Evolutionary conservation across 1,284 basidiomycete species (phyloP).

Genomic region (Ganoderma meredithae): DNA sequence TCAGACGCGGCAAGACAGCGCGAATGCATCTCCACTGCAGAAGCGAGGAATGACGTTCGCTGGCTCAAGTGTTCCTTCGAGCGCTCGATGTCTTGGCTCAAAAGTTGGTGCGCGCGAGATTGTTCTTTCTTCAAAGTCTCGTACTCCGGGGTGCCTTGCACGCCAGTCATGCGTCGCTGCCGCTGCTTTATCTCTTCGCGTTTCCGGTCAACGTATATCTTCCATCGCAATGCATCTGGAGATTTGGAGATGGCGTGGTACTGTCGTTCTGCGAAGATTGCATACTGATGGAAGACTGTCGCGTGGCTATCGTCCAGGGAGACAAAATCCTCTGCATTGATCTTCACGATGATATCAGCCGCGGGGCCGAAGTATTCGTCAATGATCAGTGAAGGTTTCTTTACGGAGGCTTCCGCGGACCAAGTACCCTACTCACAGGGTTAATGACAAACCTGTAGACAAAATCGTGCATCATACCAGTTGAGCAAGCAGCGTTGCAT

Average conservation of each 20-base stretch:
- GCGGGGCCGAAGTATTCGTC: slow-evolving; percentile 76
- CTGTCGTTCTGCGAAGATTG: slow-evolving; percentile 89
- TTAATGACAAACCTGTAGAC: not conserved
- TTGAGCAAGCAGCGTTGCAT: slow-evolving; percentile 63
- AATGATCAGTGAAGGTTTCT: slow-evolving; percentile 82
- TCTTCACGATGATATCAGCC: slow-evolving; percentile 48
- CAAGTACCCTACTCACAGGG: slow-evolving; percentile 75
- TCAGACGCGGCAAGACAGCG: slow-evolving; percentile 75
- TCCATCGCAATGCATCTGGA: slow-evolving; percentile 76
- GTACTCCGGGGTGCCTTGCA: slow-evolving; percentile 38
- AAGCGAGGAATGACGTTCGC: slow-evolving; percentile 71
- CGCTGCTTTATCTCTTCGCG: slow-evolving; percentile 65
- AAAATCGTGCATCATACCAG: slow-evolving; percentile 53
- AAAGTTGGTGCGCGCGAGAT: slow-evolving; percentile 47
- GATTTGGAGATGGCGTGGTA: slow-evolving; percentile 77
- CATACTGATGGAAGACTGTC: slow-evolving; percentile 84
- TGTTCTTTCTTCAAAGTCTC: slow-evolving; percentile 42
- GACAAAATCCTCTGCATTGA: slow-evolving; percentile 19
- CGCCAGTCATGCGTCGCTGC: slow-evolving; percentile 48
- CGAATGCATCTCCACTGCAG: slow-evolving; percentile 87
- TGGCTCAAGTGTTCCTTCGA: slow-evolving; percentile 67
- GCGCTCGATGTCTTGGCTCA: slow-evolving; percentile 67
- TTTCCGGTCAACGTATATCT: slow-evolving; percentile 79
- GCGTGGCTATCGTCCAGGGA: slow-evolving; percentile 50
- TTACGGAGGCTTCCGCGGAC: slow-evolving; percentile 86